These are phyloP conservation scores for Tremella yokohamensis DNA, from an alignment of 768 basidiomycete genomes.

Conservation along the genomic window DNA sequence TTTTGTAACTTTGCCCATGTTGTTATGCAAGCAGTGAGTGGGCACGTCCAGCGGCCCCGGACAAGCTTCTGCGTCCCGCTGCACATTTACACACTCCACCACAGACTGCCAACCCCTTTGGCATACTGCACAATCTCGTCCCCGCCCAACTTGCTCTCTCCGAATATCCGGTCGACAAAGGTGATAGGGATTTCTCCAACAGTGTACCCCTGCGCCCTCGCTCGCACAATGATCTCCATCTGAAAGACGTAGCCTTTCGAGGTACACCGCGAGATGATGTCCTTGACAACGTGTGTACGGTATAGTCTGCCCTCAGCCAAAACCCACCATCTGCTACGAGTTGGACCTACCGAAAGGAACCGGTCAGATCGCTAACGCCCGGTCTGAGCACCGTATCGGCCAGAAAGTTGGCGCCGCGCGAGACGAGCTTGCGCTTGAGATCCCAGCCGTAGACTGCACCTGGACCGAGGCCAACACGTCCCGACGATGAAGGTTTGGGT, in stretches of 20 bases:
- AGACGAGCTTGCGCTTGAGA: slow-evolving; percentile 79
- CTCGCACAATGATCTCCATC: slow-evolving; percentile 97
- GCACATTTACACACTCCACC: slow-evolving; percentile 65
- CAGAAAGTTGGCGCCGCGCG: slow-evolving; percentile 82
- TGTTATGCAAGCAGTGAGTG: too few species aligned
- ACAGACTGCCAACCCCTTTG: slow-evolving; percentile 78
- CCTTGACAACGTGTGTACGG: slow-evolving; percentile 67
- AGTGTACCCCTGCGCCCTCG: slow-evolving; percentile 73
- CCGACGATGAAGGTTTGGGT: slow-evolving; percentile 39
- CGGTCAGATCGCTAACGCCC: slow-evolving; percentile 84
- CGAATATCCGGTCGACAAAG: slow-evolving; percentile 89
- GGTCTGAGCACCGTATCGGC: slow-evolving; percentile 80
- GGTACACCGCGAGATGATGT: slow-evolving; percentile 77
- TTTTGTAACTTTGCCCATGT: too few species aligned
- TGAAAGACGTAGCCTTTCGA: slow-evolving; percentile 94
- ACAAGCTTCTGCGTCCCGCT: too few species aligned
- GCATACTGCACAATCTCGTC: slow-evolving; percentile 82
- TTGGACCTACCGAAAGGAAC: slow-evolving; percentile 72
- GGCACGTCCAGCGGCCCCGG: too few species aligned
- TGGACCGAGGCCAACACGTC: slow-evolving; percentile 59
- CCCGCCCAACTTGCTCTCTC: slow-evolving; percentile 85
- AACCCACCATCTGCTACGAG: neutral
- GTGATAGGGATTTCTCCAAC: slow-evolving; percentile 91
- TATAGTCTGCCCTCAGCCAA: slow-evolving; percentile 60
- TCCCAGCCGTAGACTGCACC: slow-evolving; percentile 94